Evolutionary conservation across 371 early-diverging fungal genomes (phyloP), one percentile per base, ranked within the genome.

Genomic region (Mucor racemosus): DNA sequence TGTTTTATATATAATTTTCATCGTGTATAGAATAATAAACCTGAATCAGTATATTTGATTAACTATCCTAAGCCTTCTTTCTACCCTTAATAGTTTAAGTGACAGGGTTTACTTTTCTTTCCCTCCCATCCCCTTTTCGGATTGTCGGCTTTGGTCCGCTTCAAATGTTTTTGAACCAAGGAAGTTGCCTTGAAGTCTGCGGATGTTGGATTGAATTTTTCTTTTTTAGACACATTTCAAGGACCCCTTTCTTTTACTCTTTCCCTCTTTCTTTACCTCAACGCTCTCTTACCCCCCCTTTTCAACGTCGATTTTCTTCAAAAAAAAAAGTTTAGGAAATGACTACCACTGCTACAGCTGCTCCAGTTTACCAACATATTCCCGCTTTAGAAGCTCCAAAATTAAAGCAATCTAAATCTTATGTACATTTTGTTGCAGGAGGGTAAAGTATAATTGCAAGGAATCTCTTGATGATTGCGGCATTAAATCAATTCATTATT

Each of bases 341-440:
- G 35, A 56, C 56, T n/a, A 56, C 56, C n/a, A 56, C 56, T 17
- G 56, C 36, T 56, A n/a, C 56, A 8, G 36, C 56, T 56, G 35
- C 56, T 56, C 56, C 56, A 35, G 34, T 56, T 17, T 56, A 60
- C 15, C 17, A 60, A 44, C 53, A 53, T 53, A 9, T 53, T 14
- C 53, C 53, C 31, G 10, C 53, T 13, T 21, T 56, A 7, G 56
- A 56, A 14, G n/a, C 56, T 19, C 34, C 36, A n/a, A 56, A 56
- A 17, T 14, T 56, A 34, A 70, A 70, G 42, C 62, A 65, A 39
- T 39, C 62, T 35, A 70, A 66, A 38, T 62, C 86, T 11, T 84
- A 85, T 75, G 77, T 91, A 21, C 91, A 94, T 76, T 91, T 94
- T 73, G 74, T 88, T n/a, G 94, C 92, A 36, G 94, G 94, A 68